Evolutionary conservation across 2,329 filamentous ascomycete genomes (phyloP).

Genomic region (Microsporum canis): DNA sequence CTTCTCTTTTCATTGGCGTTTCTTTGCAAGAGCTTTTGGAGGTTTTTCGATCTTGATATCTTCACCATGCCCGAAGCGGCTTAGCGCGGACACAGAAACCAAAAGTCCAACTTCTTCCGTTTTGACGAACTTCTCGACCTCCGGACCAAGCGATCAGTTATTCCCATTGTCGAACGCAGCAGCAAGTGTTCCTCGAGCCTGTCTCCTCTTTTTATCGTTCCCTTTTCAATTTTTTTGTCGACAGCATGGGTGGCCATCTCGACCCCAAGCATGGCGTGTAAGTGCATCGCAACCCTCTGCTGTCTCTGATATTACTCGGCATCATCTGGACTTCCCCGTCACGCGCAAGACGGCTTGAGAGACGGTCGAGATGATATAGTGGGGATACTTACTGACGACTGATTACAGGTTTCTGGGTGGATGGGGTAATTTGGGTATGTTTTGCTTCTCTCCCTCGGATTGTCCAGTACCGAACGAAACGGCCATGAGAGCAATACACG

Average conservation of each 20-base stretch:
- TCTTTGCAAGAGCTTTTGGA: background rate
- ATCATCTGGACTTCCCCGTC: background rate
- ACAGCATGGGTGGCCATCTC: slow-evolving; percentile 27
- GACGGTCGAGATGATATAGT: background rate
- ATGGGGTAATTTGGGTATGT: slow-evolving; percentile 68
- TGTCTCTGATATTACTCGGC: background rate
- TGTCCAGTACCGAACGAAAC: background rate
- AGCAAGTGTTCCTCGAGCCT: background rate
- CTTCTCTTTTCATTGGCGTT: too few species aligned
- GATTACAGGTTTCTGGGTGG: slow-evolving; percentile 54
- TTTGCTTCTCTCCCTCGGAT: slow-evolving; percentile 3
- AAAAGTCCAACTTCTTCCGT: background rate
- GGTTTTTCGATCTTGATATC: background rate
- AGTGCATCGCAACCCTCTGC: slow-evolving; percentile 18
- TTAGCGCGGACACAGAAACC: background rate
- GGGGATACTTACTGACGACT: background rate
- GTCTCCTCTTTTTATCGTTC: background rate
- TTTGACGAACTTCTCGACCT: background rate
- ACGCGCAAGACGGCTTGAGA: background rate
- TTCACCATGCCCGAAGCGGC: background rate
- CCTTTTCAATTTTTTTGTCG: background rate
- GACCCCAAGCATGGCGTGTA: slow-evolving; percentile 37
- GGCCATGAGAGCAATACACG: background rate
- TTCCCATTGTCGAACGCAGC: background rate
- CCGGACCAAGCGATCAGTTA: background rate